Base-by-base conservation (phyloP, 2,329 filamentous ascomycete genomes). In the Emericellopsis atlantica region DNA sequence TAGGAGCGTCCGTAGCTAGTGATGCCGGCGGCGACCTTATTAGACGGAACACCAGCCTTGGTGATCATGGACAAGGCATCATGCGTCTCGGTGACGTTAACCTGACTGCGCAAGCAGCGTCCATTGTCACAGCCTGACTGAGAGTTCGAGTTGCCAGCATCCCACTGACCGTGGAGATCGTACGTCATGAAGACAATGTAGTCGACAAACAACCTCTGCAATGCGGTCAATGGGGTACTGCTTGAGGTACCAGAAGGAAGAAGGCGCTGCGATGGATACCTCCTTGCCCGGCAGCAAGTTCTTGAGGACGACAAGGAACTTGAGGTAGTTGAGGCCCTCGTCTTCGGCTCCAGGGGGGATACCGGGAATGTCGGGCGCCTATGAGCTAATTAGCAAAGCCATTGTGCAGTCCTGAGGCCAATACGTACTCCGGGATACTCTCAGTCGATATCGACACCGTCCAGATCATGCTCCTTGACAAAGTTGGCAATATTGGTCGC, bases 51-150 rank as follows among this genome's bases (percentile, higher is more conserved):
- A 2, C 56, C 57, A 0, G 58, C 57, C 36, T 58, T 59, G 5
- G 57, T 60, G 21, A 59, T 51, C 51, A 59, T 63, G 8, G 51
- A 36, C 3, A 66, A 42, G 0, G 61, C 44, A 12, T 48, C 46
- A 0, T 43, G 39, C 0, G 58, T 61, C 40, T 66, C 60, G 2
- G 51, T 64, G 9, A 50, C 29, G 40, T 65, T 64, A 38, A 38
- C 43, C 14, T 63, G 58, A 4, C 50, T 54, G 6, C 56, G 50
- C 0, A 64, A 52, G 41, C 58, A 62, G 40, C 57, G 58, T 4
- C 58, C 60, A 6, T 40, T 43, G 1, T 31, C 32, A 26, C 57
- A 62, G 4, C 50, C 52, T 1, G 51, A 44, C 7, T 31, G 43
- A 1, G 48, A 39, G 32, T 41, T 55, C 2, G 46, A 38, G 58